Conservation (phyloP, 2,329 filamentous ascomycete genomes). For the Aspergillus aculeatinus region DNA sequence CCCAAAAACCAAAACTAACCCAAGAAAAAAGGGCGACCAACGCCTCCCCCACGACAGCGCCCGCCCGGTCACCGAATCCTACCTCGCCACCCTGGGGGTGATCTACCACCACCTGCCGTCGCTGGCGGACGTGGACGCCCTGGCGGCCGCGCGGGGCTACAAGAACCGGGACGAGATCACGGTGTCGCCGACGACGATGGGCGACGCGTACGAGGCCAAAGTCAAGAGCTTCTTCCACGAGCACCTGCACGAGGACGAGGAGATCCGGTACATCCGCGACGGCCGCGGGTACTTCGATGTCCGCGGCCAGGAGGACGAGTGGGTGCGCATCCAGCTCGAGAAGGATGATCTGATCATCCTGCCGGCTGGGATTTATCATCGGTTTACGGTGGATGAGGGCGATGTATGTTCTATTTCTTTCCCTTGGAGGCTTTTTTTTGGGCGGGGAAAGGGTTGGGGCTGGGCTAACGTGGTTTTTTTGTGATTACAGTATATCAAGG, state of each 20-base stretch:
- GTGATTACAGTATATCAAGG: constrained; percentile 76
- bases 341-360: constrained; percentile 91
- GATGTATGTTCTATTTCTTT: constrained; percentile 65
- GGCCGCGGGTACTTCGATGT: constrained; percentile 94
- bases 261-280: constrained; percentile 90
- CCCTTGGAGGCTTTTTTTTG: not conserved
- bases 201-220: constrained; percentile 84
- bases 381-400: constrained; percentile 88
- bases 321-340: constrained; percentile 81
- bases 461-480: not conserved
- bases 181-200: constrained; percentile 83
- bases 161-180: constrained; percentile 93
- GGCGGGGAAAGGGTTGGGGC: constrained; percentile 10
- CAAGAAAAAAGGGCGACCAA: constrained; percentile 76
- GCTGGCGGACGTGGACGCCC: constrained; percentile 66
- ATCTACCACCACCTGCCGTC: constrained; percentile 69
- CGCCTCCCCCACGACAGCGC: constrained; percentile 87
- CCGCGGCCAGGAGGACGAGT: constrained; percentile 74
- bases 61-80: constrained; percentile 61
- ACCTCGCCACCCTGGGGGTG: constrained; percentile 75
- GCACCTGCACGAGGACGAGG: constrained; percentile 96
- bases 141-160: constrained; percentile 76
- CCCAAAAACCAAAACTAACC: constrained; percentile 9
- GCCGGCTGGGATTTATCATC: constrained; percentile 93
- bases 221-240: constrained; percentile 92